Conservation (phyloP, 2,329 filamentous ascomycete species). For the Paecilomyces dactylethromorphus region DNA sequence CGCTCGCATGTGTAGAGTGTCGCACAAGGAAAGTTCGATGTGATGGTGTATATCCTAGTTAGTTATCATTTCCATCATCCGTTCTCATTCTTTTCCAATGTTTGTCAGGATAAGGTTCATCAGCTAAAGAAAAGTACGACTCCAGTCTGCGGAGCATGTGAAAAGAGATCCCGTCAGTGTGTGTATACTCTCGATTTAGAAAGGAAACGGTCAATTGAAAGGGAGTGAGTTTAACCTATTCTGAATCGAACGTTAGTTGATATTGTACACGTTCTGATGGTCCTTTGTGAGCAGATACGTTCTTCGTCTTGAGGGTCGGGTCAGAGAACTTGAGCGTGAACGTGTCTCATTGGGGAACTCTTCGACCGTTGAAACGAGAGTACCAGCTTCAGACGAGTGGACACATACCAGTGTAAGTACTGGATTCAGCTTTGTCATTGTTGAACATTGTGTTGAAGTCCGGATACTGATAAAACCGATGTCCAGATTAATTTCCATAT, state of each 20-base stretch:
- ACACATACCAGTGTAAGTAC: constrained; percentile 4
- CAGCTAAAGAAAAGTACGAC: background rate
- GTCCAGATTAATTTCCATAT: background rate
- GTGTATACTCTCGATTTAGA: constrained; percentile 22
- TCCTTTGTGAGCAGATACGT: constrained; percentile 19
- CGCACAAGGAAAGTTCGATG: constrained; percentile 38
- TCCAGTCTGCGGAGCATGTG: constrained; percentile 25
- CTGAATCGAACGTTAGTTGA: background rate
- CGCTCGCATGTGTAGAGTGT: constrained; percentile 39
- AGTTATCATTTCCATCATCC: constrained; percentile 7
- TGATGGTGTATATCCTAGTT: constrained; percentile 29
- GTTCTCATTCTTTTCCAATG: constrained; percentile 6
- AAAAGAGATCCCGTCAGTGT: constrained; percentile 16
- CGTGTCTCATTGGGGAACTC: constrained; percentile 5
- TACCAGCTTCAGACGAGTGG: constrained; percentile 3
- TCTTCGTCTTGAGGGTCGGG: constrained; percentile 17
- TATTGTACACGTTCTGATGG: background rate
- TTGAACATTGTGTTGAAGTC: background rate
- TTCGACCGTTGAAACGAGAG: background rate
- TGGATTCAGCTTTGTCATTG: background rate
- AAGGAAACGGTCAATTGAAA: constrained; percentile 19
- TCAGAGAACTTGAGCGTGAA: constrained; percentile 16
- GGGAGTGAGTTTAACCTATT: constrained; percentile 6
- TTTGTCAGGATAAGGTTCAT: background rate
- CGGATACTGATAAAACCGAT: background rate